These are phyloP conservation scores for Madurella fahalii DNA, from an alignment of 2,329 filamentous ascomycete species.

Conservation along the genomic window DNA sequence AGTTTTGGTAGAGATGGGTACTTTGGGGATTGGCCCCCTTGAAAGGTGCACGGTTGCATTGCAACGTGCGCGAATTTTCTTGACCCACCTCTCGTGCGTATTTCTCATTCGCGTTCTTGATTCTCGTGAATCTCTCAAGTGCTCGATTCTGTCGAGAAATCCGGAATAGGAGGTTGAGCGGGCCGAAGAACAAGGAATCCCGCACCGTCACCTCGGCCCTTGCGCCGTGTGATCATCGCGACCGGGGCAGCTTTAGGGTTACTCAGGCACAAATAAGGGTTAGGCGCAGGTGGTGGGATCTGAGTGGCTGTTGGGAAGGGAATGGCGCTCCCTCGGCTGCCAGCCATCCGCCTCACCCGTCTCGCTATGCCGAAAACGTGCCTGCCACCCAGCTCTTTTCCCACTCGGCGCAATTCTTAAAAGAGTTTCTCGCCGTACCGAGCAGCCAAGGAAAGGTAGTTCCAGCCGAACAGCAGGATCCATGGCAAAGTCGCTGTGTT, in stretches of 20 bases:
- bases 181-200: constrained; percentile 9
- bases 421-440: background rate
- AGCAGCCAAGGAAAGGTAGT: no score
- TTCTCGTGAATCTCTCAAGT: background rate
- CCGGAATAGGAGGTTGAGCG: background rate
- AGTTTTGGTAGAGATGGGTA: no score
- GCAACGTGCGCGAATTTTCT: no score
- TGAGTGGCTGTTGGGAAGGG: constrained; percentile 2
- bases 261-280: background rate
- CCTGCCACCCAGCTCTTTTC: constrained; percentile 2
- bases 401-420: constrained; percentile 6
- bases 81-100: no score
- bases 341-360: constrained; percentile 13
- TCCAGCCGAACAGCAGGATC: constrained; percentile 1
- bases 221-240: constrained; percentile 9
- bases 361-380: constrained; percentile 9
- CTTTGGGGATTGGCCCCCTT: background rate
- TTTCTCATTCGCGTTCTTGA: background rate
- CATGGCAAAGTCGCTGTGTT: background rate
- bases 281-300: no score
- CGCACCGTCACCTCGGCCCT: constrained; percentile 8
- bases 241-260: constrained; percentile 5
- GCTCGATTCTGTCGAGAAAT: background rate
- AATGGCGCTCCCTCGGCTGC: background rate
- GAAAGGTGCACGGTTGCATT: background rate